Base-by-base conservation (phyloP, 306 rosid species). In the Corylus avellana region DNA sequence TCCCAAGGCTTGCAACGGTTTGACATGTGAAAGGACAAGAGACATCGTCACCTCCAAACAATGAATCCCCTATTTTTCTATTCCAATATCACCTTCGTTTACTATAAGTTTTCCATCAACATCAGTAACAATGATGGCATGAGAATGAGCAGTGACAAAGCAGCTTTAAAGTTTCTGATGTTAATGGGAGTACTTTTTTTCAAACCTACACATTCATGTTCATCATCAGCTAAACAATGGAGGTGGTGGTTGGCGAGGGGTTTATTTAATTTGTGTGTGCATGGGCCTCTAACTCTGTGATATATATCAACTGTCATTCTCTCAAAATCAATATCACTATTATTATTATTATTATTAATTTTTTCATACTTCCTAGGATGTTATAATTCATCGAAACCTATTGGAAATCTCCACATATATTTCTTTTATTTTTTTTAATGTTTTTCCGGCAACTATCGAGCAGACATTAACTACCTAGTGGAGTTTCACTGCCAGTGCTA, bases 51-150 rank as follows among this genome's bases (percentile, higher is more conserved):
- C 70, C 55, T 42, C n/a, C 11, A 83, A 50, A 27, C 11, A 83
- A 50, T 22, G 25, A 22, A 22, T 20, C 67, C 81, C 14, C 4
- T 39, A 39, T 82, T 80, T 86, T 72, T 82, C 29, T 50, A 79
- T 74, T 72, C 84, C 80, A 22, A 22, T 22, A 32, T 50, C 77
- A 50, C 54, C 79, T 44, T 61, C 27, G 50, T 48, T 51, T 51
- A 54, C 72, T 66, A 73, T 82, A 80, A 81, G 75, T 83, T 82
- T 55, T 78, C 86, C 80, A 87, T 88, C 93, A 77, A 84, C 79
- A 77, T 90, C 91, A 76, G 77, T 83, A 77, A 86, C 86, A 81
- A 86, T 89, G 83, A 85, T 78, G 77, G 84, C 68, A 80, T 51
- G 64, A 85, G 85, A 84, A 87, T 82, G 49, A 66, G 70, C 84